phyloP scores from a whole-genome alignment of 768 basidiomycete genomes.

The Coprinellus aureogranulatus region DNA sequence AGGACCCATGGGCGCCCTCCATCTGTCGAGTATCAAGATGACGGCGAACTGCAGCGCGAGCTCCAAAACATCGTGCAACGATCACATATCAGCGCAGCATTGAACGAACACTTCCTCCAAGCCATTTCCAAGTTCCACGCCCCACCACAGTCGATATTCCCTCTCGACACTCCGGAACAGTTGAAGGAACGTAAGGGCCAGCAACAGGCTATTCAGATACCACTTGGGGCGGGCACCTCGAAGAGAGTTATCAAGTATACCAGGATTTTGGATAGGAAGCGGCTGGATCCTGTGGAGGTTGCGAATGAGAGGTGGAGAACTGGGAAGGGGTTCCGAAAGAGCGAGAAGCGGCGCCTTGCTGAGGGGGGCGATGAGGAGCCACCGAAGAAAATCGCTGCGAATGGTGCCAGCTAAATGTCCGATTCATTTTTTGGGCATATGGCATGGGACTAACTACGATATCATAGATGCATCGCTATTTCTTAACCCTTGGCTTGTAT shows the following conservation, averaged over 20 bases:
- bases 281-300: constrained; percentile 68
- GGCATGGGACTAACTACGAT: neutral
- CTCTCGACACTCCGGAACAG: constrained; percentile 26
- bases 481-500: neutral
- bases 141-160: constrained; percentile 36
- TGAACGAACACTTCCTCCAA: constrained; percentile 64
- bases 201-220: constrained; percentile 40
- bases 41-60: constrained; percentile 43
- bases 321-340: constrained; percentile 56
- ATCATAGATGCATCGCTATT: neutral
- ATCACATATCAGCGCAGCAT: constrained; percentile 60
- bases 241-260: constrained; percentile 62
- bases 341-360: constrained; percentile 22
- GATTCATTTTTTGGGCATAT: too few relatives aligned
- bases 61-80: constrained; percentile 54
- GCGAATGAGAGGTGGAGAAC: constrained; percentile 77
- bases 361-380: neutral
- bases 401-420: neutral
- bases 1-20: constrained; percentile 46
- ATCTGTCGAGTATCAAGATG: constrained; percentile 23
- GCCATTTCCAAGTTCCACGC: constrained; percentile 54
- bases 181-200: constrained; percentile 14
- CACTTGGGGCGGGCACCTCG: constrained; percentile 70
- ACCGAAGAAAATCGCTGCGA: neutral
- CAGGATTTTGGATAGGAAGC: constrained; percentile 62